Percentiles rank a stretch among this genome's conserved stretches.
These are phyloP conservation scores for Marasmius oreades DNA, from an alignment of 1,284 basidiomycete genomes.

Conservation along the genomic window DNA sequence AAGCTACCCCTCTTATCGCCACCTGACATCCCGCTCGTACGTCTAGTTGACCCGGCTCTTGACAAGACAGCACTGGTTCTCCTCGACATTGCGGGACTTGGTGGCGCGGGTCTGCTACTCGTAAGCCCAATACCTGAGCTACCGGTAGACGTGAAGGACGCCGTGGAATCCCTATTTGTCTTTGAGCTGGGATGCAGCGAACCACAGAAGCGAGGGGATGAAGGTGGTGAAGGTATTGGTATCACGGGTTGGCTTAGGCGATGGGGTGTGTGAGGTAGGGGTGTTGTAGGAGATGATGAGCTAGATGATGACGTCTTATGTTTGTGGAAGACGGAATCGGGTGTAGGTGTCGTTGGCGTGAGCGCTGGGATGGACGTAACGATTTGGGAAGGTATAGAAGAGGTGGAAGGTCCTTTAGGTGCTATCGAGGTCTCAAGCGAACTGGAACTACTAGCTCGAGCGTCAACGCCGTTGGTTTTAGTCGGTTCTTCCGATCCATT, in stretches of 20 bases:
- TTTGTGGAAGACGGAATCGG: background rate
- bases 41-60: background rate
- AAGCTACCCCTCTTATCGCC: background rate
- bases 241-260: background rate
- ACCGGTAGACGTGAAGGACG: background rate
- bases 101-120: background rate
- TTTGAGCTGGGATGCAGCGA: background rate
- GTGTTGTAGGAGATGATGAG: background rate
- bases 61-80: background rate
- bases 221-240: background rate
- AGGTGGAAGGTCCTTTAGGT: background rate
- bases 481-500: background rate
- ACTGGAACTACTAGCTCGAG: background rate
- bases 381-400: background rate
- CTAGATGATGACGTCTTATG: background rate
- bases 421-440: background rate
- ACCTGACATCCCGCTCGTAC: background rate
- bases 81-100: background rate
- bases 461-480: background rate
- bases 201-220: background rate
- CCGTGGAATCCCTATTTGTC: background rate
- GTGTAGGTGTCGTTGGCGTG: conserved; percentile 1
- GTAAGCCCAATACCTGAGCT: background rate
- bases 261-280: background rate
- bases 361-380: background rate